A percentile compares a stretch with the other conserved stretches of the same genome.
Conservation (phyloP, 1,284 basidiomycete genomes). For the Tremellales sp. region DNA sequence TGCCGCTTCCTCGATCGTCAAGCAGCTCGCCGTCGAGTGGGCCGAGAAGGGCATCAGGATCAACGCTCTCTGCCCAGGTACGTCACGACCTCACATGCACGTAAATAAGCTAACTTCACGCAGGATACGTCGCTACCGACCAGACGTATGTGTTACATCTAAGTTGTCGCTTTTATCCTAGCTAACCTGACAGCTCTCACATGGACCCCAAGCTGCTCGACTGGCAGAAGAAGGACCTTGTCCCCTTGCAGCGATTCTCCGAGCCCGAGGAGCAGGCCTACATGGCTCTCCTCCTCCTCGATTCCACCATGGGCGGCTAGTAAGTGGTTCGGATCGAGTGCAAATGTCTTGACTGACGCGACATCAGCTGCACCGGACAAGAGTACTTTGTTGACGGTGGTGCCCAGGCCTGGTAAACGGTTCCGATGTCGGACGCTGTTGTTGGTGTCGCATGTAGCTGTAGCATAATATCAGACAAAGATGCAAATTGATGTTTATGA, state of each 20-base stretch:
- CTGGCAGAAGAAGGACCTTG: constrained; percentile 45
- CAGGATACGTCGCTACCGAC: constrained; percentile 53
- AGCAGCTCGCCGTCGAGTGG: constrained; percentile 58
- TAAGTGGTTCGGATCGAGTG: constrained; percentile 6
- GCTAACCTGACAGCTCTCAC: constrained; percentile 10
- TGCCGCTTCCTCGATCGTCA: constrained; percentile 57
- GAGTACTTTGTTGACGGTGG: constrained; percentile 5
- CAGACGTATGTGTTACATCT: constrained; percentile 11
- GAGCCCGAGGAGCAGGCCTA: constrained; percentile 52
- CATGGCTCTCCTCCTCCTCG: constrained; percentile 52
- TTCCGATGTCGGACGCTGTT: too few relatives aligned
- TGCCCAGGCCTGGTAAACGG: constrained; percentile 7
- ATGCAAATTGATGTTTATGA: too few relatives aligned
- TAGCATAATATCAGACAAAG: too few relatives aligned
- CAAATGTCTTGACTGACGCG: background rate
- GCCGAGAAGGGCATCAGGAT: constrained; percentile 53
- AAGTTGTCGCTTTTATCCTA: constrained; percentile 47
- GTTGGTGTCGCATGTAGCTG: too few relatives aligned
- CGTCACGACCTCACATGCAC: too few relatives aligned
- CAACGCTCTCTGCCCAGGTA: constrained; percentile 60
- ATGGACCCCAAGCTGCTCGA: constrained; percentile 45
- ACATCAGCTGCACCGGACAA: constrained; percentile 5
- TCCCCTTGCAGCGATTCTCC: constrained; percentile 52
- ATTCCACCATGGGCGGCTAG: constrained; percentile 25
- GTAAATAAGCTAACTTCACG: too few relatives aligned